phyloP scores from a whole-genome alignment of 306 rosid species.

The Dalbergia cochinchinensis region DNA sequence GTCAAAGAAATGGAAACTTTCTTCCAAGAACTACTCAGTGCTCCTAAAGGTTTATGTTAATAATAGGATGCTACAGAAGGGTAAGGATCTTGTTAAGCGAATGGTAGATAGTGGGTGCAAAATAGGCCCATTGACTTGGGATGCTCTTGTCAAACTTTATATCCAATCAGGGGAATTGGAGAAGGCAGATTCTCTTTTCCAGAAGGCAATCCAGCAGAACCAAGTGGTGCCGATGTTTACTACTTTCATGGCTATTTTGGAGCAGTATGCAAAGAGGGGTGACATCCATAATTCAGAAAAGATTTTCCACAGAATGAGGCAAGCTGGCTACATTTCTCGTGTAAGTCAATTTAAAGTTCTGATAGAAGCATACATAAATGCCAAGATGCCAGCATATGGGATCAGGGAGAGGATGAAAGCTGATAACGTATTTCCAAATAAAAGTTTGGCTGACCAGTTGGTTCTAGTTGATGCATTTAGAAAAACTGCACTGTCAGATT shows the following conservation, averaged over 20 bases:
- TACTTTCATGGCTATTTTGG: slow-evolving; percentile 66
- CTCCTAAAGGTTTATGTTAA: slow-evolving; percentile 66
- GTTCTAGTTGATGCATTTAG: slow-evolving; percentile 62
- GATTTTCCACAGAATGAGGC: slow-evolving; percentile 63
- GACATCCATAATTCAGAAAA: slow-evolving; percentile 81
- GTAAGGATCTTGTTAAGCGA: slow-evolving; percentile 69
- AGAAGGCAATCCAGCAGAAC: slow-evolving; percentile 55
- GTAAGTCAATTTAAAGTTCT: slow-evolving; percentile 58
- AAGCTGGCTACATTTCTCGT: slow-evolving; percentile 60
- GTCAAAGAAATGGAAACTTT: slow-evolving; percentile 56
- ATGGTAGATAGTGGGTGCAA: slow-evolving; percentile 62
- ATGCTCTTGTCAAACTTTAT: slow-evolving; percentile 73
- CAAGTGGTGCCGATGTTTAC: slow-evolving; percentile 56
- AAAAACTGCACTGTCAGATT: slow-evolving; percentile 65
- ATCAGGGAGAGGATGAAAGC: slow-evolving; percentile 81
- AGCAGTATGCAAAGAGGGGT: slow-evolving; percentile 69
- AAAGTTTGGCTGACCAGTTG: slow-evolving; percentile 49
- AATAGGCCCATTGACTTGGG: slow-evolving; percentile 67
- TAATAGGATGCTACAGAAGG: slow-evolving; percentile 70
- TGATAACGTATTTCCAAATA: slow-evolving; percentile 73
- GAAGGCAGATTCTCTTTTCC: slow-evolving; percentile 75
- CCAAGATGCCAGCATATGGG: slow-evolving; percentile 75
- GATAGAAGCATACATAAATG: slow-evolving; percentile 67
- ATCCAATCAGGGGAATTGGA: slow-evolving; percentile 72
- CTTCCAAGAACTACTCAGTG: slow-evolving; percentile 52